Conservation (phyloP, 2,329 filamentous ascomycete species). For the Ceratocystis diversiconidia region DNA sequence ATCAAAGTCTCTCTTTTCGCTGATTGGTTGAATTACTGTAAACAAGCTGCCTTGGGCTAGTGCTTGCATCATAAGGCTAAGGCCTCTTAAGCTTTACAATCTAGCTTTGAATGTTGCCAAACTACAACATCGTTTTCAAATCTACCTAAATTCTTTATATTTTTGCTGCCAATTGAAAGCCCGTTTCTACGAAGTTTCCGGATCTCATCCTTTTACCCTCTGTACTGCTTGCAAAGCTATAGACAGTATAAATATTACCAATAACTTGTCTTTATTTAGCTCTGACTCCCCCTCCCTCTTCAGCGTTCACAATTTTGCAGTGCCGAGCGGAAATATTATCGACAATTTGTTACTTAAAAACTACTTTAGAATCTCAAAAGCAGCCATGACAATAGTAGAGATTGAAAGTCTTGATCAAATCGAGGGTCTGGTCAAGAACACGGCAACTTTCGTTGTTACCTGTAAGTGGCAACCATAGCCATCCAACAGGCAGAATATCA, state of each 20-base stretch:
- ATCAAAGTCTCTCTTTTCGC: neutral
- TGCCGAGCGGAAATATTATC: neutral
- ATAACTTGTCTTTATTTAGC: neutral
- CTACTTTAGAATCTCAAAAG: neutral
- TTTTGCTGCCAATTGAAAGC: too few species aligned
- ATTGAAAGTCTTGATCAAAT: conserved; percentile 47
- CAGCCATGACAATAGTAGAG: conserved; percentile 10
- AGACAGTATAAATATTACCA: too few species aligned
- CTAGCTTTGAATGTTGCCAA: neutral
- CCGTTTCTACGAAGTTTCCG: too few species aligned
- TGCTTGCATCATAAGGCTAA: conserved; percentile 6
- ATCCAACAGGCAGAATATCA: neutral
- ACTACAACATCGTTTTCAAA: neutral
- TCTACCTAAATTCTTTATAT: too few species aligned
- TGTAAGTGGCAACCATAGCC: conserved; percentile 44
- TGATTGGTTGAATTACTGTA: neutral
- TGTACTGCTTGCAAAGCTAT: too few species aligned
- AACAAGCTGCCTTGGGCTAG: too few species aligned
- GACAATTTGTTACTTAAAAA: neutral
- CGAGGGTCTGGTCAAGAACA: conserved; percentile 50
- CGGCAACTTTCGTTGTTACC: conserved; percentile 71
- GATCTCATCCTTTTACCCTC: too few species aligned
- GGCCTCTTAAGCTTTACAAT: neutral
- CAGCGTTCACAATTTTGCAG: neutral
- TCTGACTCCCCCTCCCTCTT: neutral